A percentile compares a stretch with the other conserved stretches of the same genome.
Evolutionary conservation across 129 eudicot species (phyloP).

Genomic region (Escallonia rubra): DNA sequence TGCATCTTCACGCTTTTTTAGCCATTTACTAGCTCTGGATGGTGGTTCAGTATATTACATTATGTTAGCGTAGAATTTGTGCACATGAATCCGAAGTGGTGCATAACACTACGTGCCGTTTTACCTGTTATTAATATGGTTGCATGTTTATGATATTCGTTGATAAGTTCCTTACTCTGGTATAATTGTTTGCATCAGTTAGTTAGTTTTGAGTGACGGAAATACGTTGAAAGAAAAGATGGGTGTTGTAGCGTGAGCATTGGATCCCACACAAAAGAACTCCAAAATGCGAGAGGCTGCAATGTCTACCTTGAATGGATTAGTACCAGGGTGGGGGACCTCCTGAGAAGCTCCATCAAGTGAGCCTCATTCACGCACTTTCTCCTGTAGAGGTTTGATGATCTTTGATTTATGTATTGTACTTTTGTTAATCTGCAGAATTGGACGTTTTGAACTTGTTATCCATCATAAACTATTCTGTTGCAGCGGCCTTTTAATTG

Average conservation of each 20-base stretch:
- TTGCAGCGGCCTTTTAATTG: conserved; percentile 80
- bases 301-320: conserved; percentile 70
- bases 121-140: no score
- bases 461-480: background rate
- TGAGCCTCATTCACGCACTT: conserved; percentile 72
- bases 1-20: no score
- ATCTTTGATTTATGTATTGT: background rate
- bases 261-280: conserved; percentile 93
- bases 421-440: no score
- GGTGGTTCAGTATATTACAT: no score
- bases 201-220: conserved; percentile 7
- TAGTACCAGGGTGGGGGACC: conserved; percentile 99
- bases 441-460: background rate
- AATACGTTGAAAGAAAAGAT: conserved; percentile 8
- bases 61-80: no score
- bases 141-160: background rate
- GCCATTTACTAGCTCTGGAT: no score
- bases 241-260: conserved; percentile 72
- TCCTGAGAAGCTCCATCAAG: conserved; percentile 99
- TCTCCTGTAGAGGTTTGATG: conserved; percentile 29
- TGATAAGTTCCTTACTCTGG: background rate
- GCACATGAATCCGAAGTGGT: no score
- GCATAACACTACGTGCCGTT: no score
- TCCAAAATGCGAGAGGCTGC: conserved; percentile 97
- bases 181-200: background rate